These are phyloP conservation scores for Monosporascus sp. DNA, from an alignment of 2,329 filamentous ascomycete genomes.

Conservation along the genomic window DNA sequence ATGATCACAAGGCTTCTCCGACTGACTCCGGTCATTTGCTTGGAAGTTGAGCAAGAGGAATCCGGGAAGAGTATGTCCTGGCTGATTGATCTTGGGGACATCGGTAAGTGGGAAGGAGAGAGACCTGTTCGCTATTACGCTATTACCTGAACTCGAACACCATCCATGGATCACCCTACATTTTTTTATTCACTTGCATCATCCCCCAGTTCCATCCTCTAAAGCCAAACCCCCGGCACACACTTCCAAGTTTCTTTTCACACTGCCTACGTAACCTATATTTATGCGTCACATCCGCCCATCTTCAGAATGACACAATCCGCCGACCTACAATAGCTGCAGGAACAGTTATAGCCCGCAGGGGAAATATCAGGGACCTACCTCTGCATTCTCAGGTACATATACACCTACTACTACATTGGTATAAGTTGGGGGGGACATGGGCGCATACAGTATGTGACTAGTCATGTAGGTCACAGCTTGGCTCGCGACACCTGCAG, in stretches of 20 bases:
- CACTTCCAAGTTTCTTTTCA: no score
- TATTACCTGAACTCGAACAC: neutral
- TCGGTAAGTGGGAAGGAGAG: neutral
- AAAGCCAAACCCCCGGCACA: neutral
- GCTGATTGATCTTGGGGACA: neutral
- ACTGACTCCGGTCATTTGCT: neutral
- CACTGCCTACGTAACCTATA: neutral
- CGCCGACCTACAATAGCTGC: constrained; percentile 10
- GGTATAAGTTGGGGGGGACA: neutral
- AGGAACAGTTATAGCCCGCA: no score
- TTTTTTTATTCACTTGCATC: neutral
- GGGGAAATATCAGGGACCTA: no score
- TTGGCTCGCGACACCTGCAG: constrained; percentile 21
- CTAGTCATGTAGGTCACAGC: constrained; percentile 1
- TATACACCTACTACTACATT: neutral
- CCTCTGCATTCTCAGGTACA: neutral
- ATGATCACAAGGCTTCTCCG: neutral
- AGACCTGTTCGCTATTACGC: neutral
- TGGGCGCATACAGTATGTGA: neutral
- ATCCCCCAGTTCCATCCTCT: neutral
- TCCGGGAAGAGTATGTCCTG: no score
- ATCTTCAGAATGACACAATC: constrained; percentile 18
- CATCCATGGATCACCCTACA: neutral
- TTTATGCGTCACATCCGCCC: constrained; percentile 5
- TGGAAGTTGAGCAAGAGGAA: neutral